These are phyloP conservation scores for Lasiosphaeria ovina DNA, from an alignment of 495 filamentous ascomycete species.

Conservation along the genomic window DNA sequence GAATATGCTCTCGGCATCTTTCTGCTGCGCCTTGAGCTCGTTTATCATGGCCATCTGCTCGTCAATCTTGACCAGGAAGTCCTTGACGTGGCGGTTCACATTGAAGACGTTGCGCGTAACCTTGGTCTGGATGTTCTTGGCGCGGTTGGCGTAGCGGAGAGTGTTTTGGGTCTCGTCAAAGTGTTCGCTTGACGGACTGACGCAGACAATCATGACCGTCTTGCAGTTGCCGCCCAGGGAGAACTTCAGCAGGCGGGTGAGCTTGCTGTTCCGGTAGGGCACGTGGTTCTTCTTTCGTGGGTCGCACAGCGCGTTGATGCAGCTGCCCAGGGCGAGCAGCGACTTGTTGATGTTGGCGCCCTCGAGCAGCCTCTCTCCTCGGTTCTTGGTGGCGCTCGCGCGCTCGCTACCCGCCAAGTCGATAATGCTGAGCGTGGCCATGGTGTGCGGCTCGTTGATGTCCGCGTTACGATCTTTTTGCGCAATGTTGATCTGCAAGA, in stretches of 20 bases:
- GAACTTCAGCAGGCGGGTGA: slow-evolving; percentile 95
- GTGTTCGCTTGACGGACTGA: slow-evolving; percentile 93
- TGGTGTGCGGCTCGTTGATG: slow-evolving; percentile 91
- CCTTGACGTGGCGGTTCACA: slow-evolving; percentile 98
- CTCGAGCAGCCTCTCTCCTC: slow-evolving; percentile 86
- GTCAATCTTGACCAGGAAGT: slow-evolving; percentile 95
- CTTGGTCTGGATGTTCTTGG: slow-evolving; percentile 99
- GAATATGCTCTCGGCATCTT: slow-evolving; percentile 80
- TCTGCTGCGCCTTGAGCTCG: slow-evolving; percentile 87
- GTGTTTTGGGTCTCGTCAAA: slow-evolving; percentile 99
- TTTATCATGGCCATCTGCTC: slow-evolving; percentile 93
- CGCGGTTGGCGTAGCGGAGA: slow-evolving; percentile 92
- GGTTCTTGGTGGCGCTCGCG: slow-evolving; percentile 94
- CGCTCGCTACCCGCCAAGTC: slow-evolving; percentile 95
- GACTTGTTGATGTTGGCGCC: slow-evolving; percentile 99
- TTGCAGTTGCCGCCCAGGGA: slow-evolving; percentile 96
- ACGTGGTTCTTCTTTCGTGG: slow-evolving; percentile 89
- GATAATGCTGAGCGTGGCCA: slow-evolving; percentile 98
- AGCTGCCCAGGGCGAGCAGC: slow-evolving; percentile 89
- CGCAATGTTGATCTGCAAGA: slow-evolving; percentile 94
- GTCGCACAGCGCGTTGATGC: slow-evolving; percentile 98
- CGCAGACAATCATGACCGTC: slow-evolving; percentile 99
- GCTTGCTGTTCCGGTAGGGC: slow-evolving; percentile 95
- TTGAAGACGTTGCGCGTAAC: slow-evolving; percentile 98
- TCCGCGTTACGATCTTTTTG: slow-evolving; percentile 92